Evolutionary conservation across 1,284 basidiomycete genomes (phyloP).

Genomic region (Spongispora temasekensis): DNA sequence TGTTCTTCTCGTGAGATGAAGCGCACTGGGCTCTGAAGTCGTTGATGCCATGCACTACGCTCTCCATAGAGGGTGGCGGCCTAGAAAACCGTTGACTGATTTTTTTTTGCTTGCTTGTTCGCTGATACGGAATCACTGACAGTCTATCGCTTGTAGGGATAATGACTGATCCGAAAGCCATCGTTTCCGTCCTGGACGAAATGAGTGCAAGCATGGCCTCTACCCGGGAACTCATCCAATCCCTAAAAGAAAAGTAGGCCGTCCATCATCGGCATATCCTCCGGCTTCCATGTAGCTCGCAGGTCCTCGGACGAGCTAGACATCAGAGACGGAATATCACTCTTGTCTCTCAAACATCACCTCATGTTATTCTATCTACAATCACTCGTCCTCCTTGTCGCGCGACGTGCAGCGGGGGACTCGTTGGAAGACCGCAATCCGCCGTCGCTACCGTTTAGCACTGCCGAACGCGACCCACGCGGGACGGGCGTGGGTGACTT

Average conservation of each 20-base stretch:
- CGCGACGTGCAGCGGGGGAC: conserved; percentile 67
- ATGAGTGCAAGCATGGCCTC: conserved; percentile 66
- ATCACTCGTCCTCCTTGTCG: conserved; percentile 76
- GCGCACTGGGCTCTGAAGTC: conserved; percentile 86
- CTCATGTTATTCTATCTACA: conserved; percentile 87
- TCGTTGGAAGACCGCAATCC: conserved; percentile 53
- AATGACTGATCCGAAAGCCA: conserved; percentile 19
- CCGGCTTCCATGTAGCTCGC: not conserved
- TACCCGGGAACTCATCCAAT: conserved; percentile 56
- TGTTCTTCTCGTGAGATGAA: conserved; percentile 54
- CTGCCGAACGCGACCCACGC: conserved; percentile 50
- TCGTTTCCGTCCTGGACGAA: conserved; percentile 52
- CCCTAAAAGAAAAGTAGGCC: conserved; percentile 56
- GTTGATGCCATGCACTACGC: conserved; percentile 77
- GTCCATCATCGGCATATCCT: not conserved
- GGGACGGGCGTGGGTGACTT: conserved; percentile 63
- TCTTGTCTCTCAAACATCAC: conserved; percentile 88
- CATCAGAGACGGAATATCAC: conserved; percentile 81
- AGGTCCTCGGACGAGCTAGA: conserved; percentile 53
- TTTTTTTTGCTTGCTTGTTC: not conserved
- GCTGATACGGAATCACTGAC: too few relatives aligned
- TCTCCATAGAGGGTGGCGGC: conserved; percentile 66
- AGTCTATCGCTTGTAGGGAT: too few relatives aligned
- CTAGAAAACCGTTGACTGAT: conserved; percentile 90
- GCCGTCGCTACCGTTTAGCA: conserved; percentile 55